Base-by-base conservation (phyloP, 352 stramenopile species). In the Globisporangium perplexum region DNA sequence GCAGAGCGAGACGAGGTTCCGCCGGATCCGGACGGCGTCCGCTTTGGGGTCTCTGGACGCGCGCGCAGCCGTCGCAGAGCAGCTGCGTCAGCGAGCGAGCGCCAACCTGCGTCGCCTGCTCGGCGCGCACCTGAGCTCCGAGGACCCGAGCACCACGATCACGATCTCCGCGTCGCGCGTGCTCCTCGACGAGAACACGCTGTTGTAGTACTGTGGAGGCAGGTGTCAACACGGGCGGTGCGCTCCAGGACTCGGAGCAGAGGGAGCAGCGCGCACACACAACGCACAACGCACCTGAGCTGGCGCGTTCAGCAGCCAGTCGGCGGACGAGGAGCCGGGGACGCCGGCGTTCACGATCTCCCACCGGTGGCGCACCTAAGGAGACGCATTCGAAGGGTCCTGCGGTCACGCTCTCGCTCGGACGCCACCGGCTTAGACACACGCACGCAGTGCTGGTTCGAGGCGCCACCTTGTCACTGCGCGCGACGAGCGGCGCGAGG, bases 261-360 rank as follows among this genome's bases (percentile, higher is more conserved):
- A 7, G 33, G 22, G 22, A 7, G 23, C 22, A 26, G 33, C 10
- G 4, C 38, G 33, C 15, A 47, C 17, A 17, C 18, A 24, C 18
- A 38, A n/a, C n/a, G 12, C 35, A 39, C 0, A 3, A 39, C 49
- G 4, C 57, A 93, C 83, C 70, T 90, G 74, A 39, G 68, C 84
- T 0, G 71, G 59, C 20, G 79, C 66, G 24, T 76, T 84, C 42
- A 89, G 57, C 47, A 78, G 59, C 83, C 83, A 93, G 41, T 91
- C 74, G 0, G 53, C 63, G 0, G 81, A 90, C 17, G 63, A 65
- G 35, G 77, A 86, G 47, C 75, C 73, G 18, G 81, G 71, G 10
- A 91, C 67, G 30, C 77, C 83, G 0, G 77, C 75, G 50, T 93
- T 93, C 61, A 91, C 69, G 60, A 93, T 78, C 44, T 83, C 77